Base-by-base conservation (phyloP, 305 asterid genomes). In the Withania somnifera region DNA sequence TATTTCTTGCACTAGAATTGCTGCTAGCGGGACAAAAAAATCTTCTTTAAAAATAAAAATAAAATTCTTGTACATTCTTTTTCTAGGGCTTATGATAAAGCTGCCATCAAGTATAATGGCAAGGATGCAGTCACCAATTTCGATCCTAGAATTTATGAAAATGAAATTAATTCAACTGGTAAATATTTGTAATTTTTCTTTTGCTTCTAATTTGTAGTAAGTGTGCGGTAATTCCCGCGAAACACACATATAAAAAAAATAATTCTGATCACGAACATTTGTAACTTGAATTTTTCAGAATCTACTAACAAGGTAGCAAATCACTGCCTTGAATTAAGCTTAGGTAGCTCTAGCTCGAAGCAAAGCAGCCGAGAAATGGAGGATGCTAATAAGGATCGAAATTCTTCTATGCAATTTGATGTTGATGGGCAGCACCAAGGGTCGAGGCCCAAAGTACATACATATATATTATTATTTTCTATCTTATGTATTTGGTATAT, bases 121-220 rank as follows among this genome's bases (percentile, higher is more conserved):
- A 96, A 92, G 86, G 99, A 94, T 85, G 99, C 98, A 87, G 97
- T 94, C 66, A 96, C 98, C 84, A 96, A 96, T 87, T 96, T 96
- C 82, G 97, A 94, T 84, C 94, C 97, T 52, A 92, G 88, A 88
- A 92, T 90, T 86, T 96, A 96, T 78, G 97, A 93, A 56, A 94
- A 92, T 76, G 99, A 96, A 60, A 92, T 94, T 66, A 90, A 87
- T 86, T 71, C 93, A 26, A 87, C 86, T 63, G 98, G 97, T 91
- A 87, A 85, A 9, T 6, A 19, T 36, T 26, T 22, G 7, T 19
- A 22, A 15, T 22, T 17, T 22, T 15, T 22, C 9, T 28, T 3
- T 64, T 64, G 13, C 28, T 61, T 81, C 53, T 10, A 20, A 20
- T n/a, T n/a, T n/a, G n/a, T n/a, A n/a, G n/a, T n/a, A n/a, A n/a